phyloP scores from a whole-genome alignment of 257 asterid genomes.

The Solanum tarapatanum region DNA sequence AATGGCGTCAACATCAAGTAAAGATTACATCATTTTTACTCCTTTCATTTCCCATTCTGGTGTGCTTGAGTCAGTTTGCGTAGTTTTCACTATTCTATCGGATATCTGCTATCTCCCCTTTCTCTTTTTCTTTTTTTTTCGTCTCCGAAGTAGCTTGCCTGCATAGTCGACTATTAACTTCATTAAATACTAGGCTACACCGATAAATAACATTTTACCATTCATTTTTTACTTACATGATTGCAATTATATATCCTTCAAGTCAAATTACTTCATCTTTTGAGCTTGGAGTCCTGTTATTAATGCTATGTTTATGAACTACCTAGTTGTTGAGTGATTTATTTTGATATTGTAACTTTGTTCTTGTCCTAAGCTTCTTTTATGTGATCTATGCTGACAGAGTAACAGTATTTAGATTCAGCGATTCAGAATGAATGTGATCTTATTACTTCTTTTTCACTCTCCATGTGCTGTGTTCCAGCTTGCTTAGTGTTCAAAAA shows the following conservation, averaged over 20 bases:
- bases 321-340: not conserved
- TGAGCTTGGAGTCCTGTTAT: not conserved
- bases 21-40: not conserved
- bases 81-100: not conserved
- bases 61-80: not conserved
- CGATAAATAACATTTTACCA: not conserved
- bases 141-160: no score
- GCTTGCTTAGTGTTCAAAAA: not conserved
- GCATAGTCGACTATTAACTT: not conserved
- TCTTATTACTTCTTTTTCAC: not conserved
- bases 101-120: no score
- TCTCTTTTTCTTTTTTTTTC: no score
- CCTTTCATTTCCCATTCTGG: not conserved
- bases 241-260: not conserved
- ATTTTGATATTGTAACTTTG: not conserved
- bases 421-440: not conserved
- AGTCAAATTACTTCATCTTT: not conserved
- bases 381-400: not conserved
- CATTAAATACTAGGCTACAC: not conserved
- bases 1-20: conserved; percentile 5
- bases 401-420: not conserved
- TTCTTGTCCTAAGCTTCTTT: not conserved
- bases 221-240: not conserved
- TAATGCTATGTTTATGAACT: not conserved
- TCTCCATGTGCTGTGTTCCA: not conserved